Conservation (phyloP, 768 basidiomycete species). For the Exidia glandulosa region DNA sequence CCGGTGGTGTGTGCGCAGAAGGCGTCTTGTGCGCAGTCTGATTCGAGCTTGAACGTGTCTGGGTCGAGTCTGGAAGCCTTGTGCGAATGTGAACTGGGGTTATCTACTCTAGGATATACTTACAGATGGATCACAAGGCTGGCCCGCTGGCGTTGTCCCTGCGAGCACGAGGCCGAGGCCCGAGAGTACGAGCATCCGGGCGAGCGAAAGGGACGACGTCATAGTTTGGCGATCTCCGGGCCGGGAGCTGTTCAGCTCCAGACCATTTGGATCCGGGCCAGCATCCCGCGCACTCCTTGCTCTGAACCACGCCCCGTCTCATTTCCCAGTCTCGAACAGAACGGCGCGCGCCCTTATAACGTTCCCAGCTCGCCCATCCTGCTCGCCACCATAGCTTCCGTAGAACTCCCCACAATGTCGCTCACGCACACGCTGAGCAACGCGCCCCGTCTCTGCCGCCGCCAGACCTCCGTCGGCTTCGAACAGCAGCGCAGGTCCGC, state of each 20-base stretch:
- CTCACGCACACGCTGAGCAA: neutral
- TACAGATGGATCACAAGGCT: conserved; percentile 33
- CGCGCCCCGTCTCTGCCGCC: neutral
- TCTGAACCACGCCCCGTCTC: no score
- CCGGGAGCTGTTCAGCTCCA: no score
- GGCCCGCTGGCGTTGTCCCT: conserved; percentile 34
- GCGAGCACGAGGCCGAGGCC: conserved; percentile 23
- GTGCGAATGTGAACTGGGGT: neutral
- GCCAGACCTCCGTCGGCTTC: neutral
- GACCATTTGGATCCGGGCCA: no score
- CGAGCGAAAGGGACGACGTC: neutral
- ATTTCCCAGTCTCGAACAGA: neutral
- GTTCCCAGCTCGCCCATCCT: neutral
- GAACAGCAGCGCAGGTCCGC: neutral
- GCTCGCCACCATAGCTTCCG: neutral
- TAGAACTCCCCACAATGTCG: neutral
- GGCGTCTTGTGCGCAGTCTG: conserved; percentile 61
- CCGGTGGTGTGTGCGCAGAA: conserved; percentile 52
- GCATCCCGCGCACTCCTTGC: no score
- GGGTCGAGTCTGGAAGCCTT: conserved; percentile 39
- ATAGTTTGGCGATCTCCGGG: neutral
- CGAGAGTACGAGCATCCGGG: neutral
- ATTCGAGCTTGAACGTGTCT: conserved; percentile 67
- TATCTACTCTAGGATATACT: neutral
- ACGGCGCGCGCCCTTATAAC: neutral